phyloP scores from a whole-genome alignment of 2,329 filamentous ascomycete genomes.

The Chrysosporium queenslandicum region DNA sequence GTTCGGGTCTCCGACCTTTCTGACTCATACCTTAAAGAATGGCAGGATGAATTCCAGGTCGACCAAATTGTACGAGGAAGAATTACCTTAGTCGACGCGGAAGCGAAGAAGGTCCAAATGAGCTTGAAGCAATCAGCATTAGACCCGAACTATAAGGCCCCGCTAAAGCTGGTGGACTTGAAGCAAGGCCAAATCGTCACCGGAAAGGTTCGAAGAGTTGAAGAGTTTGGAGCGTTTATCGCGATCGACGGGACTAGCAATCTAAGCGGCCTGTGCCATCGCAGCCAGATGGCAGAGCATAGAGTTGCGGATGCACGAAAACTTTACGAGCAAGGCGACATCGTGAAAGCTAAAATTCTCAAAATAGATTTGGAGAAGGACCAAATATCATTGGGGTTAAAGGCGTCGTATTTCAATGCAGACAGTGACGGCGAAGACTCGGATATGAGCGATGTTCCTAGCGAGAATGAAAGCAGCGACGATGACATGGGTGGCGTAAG shows the following conservation, averaged over 20 bases:
- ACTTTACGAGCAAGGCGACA: constrained; percentile 79
- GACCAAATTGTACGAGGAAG: constrained; percentile 88
- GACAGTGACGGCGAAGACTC: constrained; percentile 44
- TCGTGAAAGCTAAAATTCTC: constrained; percentile 84
- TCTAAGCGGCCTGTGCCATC: constrained; percentile 86
- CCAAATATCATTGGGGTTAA: constrained; percentile 80
- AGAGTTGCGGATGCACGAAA: constrained; percentile 74
- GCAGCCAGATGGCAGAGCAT: constrained; percentile 81
- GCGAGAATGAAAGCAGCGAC: constrained; percentile 28
- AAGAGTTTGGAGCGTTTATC: constrained; percentile 92
- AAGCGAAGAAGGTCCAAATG: constrained; percentile 65
- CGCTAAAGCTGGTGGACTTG: constrained; percentile 64
- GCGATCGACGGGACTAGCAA: constrained; percentile 78
- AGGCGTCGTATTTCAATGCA: constrained; percentile 75
- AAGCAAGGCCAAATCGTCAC: constrained; percentile 71
- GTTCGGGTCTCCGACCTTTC: constrained; percentile 82
- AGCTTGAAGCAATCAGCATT: constrained; percentile 78
- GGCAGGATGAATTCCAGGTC: constrained; percentile 79
- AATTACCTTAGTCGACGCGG: constrained; percentile 60
- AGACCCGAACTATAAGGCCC: constrained; percentile 65
- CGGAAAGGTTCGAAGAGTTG: constrained; percentile 84
- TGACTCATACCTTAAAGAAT: constrained; percentile 85
- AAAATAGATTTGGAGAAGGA: constrained; percentile 64
- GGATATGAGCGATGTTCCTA: constrained; percentile 41
- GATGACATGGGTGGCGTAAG: constrained; percentile 30